Evolutionary conservation across 805 yeast species (phyloP).

Genomic region (Candida michaelii): DNA sequence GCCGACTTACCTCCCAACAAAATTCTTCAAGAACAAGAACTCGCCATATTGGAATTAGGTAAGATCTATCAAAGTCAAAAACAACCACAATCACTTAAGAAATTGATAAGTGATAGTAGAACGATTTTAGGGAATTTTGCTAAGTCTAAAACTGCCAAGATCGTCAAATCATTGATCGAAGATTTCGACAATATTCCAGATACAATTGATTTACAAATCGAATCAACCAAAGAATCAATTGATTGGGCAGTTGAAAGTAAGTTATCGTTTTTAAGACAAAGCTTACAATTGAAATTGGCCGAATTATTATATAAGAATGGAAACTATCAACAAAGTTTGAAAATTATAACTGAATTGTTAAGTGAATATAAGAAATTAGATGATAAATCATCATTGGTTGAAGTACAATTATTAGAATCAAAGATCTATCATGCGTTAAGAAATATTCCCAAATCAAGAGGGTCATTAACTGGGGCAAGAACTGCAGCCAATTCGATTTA

Average conservation of each 20-base stretch:
- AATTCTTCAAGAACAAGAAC: slow-evolving; percentile 50
- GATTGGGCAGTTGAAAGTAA: slow-evolving; percentile 85
- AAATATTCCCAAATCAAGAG: slow-evolving; percentile 86
- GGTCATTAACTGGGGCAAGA: slow-evolving; percentile 91
- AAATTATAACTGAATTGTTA: slow-evolving; percentile 68
- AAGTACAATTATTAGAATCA: slow-evolving; percentile 89
- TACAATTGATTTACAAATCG: slow-evolving; percentile 67
- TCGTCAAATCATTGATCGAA: slow-evolving; percentile 79
- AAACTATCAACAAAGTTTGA: slow-evolving; percentile 66
- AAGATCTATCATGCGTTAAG: slow-evolving; percentile 88
- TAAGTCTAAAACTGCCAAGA: slow-evolving; percentile 92
- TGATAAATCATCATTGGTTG: slow-evolving; percentile 92
- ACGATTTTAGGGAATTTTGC: slow-evolving; percentile 76
- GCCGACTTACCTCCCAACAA: slow-evolving; percentile 19
- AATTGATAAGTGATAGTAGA: slow-evolving; percentile 67
- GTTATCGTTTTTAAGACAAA: slow-evolving; percentile 84
- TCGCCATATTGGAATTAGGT: slow-evolving; percentile 75
- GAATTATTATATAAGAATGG: slow-evolving; percentile 68
- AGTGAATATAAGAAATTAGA: slow-evolving; percentile 90
- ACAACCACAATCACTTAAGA: slow-evolving; percentile 52
- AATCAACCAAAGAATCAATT: slow-evolving; percentile 73
- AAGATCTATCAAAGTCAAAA: slow-evolving; percentile 55
- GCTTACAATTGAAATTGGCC: slow-evolving; percentile 80
- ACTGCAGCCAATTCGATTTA: slow-evolving; percentile 97
- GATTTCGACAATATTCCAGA: slow-evolving; percentile 63